phyloP scores from a whole-genome alignment of 805 yeast genomes.

The Kazachstania africana region DNA sequence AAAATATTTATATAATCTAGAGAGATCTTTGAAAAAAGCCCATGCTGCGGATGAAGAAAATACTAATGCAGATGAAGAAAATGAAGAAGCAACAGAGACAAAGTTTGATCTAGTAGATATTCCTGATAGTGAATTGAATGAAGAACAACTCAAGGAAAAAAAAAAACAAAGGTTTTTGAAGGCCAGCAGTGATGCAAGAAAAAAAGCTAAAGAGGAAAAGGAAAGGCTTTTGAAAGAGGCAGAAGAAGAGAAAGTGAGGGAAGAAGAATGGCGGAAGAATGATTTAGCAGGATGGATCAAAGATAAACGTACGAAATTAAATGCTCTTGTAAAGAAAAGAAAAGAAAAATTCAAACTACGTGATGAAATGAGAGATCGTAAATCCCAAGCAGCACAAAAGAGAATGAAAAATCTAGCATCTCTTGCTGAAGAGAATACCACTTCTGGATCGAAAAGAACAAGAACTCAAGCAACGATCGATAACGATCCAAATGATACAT shows the following conservation, averaged over 20 bases:
- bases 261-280: constrained; percentile 62
- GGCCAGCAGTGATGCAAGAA: constrained; percentile 82
- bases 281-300: constrained; percentile 75
- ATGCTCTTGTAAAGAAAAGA: constrained; percentile 43
- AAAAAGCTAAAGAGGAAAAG: constrained; percentile 70
- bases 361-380: constrained; percentile 74
- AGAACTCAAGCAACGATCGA: constrained; percentile 61
- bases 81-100: constrained; percentile 30
- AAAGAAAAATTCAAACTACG: constrained; percentile 60
- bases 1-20: constrained; percentile 52
- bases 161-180: constrained; percentile 71
- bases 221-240: constrained; percentile 47
- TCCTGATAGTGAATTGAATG: constrained; percentile 74
- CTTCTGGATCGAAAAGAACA: constrained; percentile 33
- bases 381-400: constrained; percentile 82
- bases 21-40: constrained; percentile 57
- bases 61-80: constrained; percentile 36
- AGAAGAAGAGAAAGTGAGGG: constrained; percentile 52
- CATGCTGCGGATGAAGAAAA: constrained; percentile 55
- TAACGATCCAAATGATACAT: constrained; percentile 85
- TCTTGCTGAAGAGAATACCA: constrained; percentile 58
- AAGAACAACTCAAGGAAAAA: constrained; percentile 77
- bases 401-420: constrained; percentile 87
- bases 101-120: constrained; percentile 64
- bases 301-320: constrained; percentile 51